A percentile compares a stretch with the other conserved stretches of the same genome.
phyloP scores from a whole-genome alignment of 1,139 yeast species.

The Arxiozyma bovina region DNA sequence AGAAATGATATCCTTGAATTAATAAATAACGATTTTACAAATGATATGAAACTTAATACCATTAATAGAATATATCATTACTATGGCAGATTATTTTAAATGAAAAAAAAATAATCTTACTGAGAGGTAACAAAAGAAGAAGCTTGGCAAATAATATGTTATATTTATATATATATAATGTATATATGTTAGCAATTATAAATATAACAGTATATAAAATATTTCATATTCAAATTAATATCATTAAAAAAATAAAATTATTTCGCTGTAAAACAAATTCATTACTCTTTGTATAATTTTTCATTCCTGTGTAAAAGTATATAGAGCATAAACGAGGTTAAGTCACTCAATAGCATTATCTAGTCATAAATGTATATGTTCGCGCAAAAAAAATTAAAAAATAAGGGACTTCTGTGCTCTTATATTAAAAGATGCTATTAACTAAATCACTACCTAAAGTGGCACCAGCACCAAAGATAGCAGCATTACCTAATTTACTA shows the following conservation, averaged over 20 bases:
- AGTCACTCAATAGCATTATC: too few relatives aligned
- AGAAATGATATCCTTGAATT: constrained; percentile 48
- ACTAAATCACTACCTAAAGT: constrained; percentile 84
- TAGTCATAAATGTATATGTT: not conserved
- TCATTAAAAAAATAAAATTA: too few relatives aligned
- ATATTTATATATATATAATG: too few relatives aligned
- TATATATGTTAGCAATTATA: not conserved
- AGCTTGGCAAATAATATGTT: not conserved
- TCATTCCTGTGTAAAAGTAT: not conserved
- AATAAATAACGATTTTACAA: constrained; percentile 27
- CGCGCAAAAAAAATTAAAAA: constrained; percentile 50
- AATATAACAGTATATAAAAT: not conserved
- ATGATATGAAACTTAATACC: constrained; percentile 36
- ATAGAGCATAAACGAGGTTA: not conserved
- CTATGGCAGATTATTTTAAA: constrained; percentile 35
- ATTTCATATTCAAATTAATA: not conserved
- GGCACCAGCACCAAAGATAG: constrained; percentile 96
- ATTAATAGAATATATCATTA: constrained; percentile 49
- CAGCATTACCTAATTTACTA: constrained; percentile 67
- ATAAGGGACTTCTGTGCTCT: constrained; percentile 21
- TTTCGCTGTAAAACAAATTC: too few relatives aligned
- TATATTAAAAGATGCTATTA: constrained; percentile 34
- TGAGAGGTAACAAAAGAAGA: not conserved
- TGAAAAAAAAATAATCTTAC: not conserved
- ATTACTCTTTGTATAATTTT: too few relatives aligned